phyloP scores from a whole-genome alignment of 208 protist species.

The Strigomonas oncopelti region DNA sequence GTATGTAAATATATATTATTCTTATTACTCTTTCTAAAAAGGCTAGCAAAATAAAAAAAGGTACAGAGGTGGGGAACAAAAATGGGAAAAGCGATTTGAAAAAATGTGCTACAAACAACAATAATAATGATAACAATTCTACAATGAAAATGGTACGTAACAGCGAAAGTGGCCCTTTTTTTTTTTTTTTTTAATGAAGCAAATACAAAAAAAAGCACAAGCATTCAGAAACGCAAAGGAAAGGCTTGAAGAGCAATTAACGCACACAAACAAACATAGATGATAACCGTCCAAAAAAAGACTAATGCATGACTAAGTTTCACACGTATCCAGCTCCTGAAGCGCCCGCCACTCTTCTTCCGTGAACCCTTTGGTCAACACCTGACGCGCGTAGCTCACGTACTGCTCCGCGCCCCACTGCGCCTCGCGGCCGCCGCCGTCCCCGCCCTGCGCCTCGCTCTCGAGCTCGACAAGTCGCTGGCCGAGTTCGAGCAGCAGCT shows the following conservation, averaged over 20 bases:
- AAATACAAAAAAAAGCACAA: slow-evolving; percentile 12
- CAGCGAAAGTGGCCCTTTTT: background rate
- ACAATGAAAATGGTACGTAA: background rate
- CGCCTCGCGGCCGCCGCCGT: background rate
- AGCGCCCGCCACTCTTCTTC: slow-evolving; percentile 55
- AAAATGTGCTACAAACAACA: background rate
- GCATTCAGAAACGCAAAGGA: slow-evolving; percentile 6
- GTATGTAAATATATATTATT: background rate
- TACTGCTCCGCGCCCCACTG: slow-evolving; percentile 20
- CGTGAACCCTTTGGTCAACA: slow-evolving; percentile 52
- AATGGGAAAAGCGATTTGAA: background rate
- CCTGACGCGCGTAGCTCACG: slow-evolving; percentile 28
- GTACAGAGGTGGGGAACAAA: background rate
- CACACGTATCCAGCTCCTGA: slow-evolving; percentile 18
- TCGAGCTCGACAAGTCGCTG: background rate
- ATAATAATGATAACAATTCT: slow-evolving; percentile 4
- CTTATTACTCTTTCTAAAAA: background rate
- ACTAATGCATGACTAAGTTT: slow-evolving; percentile 6
- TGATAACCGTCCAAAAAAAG: too few relatives aligned
- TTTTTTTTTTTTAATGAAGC: slow-evolving; percentile 5
- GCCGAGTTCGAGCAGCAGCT: slow-evolving; percentile 30
- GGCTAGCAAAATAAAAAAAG: background rate
- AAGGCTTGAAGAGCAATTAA: too few relatives aligned
- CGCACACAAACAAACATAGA: too few relatives aligned
- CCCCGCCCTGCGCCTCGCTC: background rate